phyloP scores from a whole-genome alignment of 75 land plant genomes.

The Pinus tabuliformis region DNA sequence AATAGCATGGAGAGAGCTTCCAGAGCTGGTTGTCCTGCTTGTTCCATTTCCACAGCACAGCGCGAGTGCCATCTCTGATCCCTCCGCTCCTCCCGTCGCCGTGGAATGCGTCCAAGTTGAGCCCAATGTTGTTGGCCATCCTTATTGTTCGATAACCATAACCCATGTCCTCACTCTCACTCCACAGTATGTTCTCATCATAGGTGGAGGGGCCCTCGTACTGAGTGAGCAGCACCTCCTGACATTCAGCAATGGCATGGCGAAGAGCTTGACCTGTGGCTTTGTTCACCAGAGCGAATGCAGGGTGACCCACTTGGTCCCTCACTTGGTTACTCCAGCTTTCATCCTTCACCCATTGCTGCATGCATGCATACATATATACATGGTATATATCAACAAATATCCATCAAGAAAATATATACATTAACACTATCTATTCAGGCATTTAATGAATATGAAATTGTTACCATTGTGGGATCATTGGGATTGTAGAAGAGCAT shows the following conservation, averaged over 20 bases:
- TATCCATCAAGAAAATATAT: too few species aligned
- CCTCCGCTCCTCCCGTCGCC: slow-evolving; percentile 14
- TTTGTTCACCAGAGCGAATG: too few species aligned
- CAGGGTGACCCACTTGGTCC: too few species aligned
- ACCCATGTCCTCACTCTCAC: slow-evolving; percentile 32
- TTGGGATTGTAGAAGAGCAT: slow-evolving; percentile 25
- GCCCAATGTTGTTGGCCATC: slow-evolving; percentile 13
- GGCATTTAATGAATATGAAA: too few species aligned
- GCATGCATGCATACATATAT: too few species aligned
- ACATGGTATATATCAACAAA: too few species aligned
- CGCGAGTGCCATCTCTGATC: slow-evolving; percentile 13
- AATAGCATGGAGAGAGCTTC: slow-evolving; percentile 30
- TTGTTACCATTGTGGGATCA: slow-evolving; percentile 3
- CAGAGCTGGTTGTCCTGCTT: slow-evolving; percentile 1
- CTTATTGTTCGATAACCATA: slow-evolving; percentile 18
- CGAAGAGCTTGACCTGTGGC: slow-evolving; percentile 43
- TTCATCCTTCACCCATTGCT: too few species aligned
- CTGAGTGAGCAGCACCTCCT: not conserved
- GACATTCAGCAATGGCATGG: slow-evolving; percentile 11
- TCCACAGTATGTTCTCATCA: slow-evolving; percentile 24
- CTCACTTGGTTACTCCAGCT: too few species aligned
- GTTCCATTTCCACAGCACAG: slow-evolving; percentile 23
- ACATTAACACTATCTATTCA: too few species aligned
- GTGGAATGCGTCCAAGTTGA: slow-evolving; percentile 19
- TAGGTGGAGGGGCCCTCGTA: slow-evolving; percentile 1